These are phyloP conservation scores for Leavenworthia alabamica DNA, from an alignment of 345 rosid species.

Conservation along the genomic window DNA sequence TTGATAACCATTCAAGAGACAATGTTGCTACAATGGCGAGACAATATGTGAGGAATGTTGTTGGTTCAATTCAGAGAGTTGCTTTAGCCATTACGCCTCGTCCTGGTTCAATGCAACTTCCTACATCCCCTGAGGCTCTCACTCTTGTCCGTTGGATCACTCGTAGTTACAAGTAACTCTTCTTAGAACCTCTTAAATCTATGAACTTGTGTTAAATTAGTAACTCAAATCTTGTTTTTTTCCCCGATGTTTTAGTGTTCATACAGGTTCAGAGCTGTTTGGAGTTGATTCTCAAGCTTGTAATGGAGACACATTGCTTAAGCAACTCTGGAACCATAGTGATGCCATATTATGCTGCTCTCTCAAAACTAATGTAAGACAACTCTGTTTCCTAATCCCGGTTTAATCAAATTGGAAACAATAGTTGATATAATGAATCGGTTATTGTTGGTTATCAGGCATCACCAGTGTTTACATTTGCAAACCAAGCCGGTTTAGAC, in stretches of 20 bases:
- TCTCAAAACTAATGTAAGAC: conserved; percentile 63
- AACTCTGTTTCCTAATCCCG: not conserved
- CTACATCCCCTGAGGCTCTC: conserved; percentile 88
- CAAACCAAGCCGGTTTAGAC: conserved; percentile 96
- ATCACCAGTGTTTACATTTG: conserved; percentile 72
- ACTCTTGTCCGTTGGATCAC: conserved; percentile 78
- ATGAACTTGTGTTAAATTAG: not conserved
- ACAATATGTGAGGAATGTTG: conserved; percentile 77
- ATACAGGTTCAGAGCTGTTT: conserved; percentile 60
- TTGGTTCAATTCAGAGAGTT: conserved; percentile 91
- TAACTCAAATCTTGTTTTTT: not conserved
- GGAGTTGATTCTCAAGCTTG: conserved; percentile 38
- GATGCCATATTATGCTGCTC: conserved; percentile 95
- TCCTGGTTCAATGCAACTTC: conserved; percentile 41
- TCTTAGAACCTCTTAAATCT: not conserved
- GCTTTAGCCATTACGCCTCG: conserved; percentile 91
- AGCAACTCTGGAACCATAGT: conserved; percentile 80
- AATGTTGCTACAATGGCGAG: conserved; percentile 94
- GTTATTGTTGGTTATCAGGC: conserved; percentile 52
- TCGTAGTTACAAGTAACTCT: conserved; percentile 70
- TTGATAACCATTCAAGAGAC: conserved; percentile 74
- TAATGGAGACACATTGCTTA: conserved; percentile 57
- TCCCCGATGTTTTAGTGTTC: conserved; percentile 36
- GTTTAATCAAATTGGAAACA: not conserved
- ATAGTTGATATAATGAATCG: too few species aligned